phyloP scores from a whole-genome alignment of 441 rosid genomes.

The Adansonia madagascariensis region DNA sequence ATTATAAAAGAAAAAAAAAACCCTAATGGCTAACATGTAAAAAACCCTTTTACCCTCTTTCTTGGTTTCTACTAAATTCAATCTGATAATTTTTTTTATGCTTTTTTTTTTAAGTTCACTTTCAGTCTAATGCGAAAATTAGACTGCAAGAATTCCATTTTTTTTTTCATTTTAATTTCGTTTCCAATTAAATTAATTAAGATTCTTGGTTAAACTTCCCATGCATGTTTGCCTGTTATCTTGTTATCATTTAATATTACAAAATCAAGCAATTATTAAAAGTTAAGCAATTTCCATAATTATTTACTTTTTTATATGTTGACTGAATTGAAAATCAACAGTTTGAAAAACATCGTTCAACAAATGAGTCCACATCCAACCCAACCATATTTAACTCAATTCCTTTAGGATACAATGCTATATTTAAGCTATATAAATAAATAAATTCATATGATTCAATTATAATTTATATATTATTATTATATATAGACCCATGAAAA shows the following conservation, averaged over 20 bases:
- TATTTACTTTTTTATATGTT: neutral
- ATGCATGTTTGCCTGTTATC: neutral
- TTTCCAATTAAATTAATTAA: neutral
- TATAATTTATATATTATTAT: neutral
- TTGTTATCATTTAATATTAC: neutral
- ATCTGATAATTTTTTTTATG: neutral
- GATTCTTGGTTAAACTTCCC: neutral
- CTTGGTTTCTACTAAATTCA: too few species aligned
- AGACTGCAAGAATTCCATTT: conserved; percentile 15
- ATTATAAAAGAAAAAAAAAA: too few species aligned
- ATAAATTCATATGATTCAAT: neutral
- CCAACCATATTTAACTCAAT: neutral
- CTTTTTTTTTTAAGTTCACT: neutral
- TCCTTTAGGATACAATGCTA: neutral
- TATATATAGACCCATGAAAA: too few species aligned
- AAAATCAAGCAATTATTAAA: neutral
- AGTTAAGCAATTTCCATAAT: neutral
- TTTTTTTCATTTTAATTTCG: neutral
- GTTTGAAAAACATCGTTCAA: neutral
- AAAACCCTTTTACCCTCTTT: too few species aligned
- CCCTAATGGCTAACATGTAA: too few species aligned
- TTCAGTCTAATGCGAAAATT: neutral
- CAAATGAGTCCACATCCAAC: neutral
- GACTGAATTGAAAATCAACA: neutral
- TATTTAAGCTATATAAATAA: neutral